These are phyloP conservation scores for Boletus tomentosulus DNA, from an alignment of 768 basidiomycete genomes.

Conservation along the genomic window DNA sequence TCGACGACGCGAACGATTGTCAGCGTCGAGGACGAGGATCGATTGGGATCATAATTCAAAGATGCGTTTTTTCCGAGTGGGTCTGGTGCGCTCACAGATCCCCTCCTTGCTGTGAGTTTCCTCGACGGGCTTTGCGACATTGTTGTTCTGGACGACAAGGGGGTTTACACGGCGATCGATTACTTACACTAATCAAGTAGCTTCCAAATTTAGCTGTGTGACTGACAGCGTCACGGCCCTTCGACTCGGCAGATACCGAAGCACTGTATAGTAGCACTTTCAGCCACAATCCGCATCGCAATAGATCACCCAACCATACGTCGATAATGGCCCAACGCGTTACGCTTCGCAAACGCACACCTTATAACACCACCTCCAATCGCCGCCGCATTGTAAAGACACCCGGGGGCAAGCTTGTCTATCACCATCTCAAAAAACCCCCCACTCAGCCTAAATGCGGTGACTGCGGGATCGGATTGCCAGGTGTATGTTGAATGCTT, in stretches of 20 bases:
- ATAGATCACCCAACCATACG: background rate
- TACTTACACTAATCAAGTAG: background rate
- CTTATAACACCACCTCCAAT: constrained; percentile 98
- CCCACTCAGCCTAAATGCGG: constrained; percentile 93
- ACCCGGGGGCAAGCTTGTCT: constrained; percentile 96
- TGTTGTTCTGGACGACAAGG: background rate
- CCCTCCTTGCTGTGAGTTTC: constrained; percentile 54
- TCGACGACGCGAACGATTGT: constrained; percentile 69
- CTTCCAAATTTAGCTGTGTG: constrained; percentile 3
- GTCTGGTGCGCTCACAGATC: constrained; percentile 65
- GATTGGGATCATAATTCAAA: constrained; percentile 48
- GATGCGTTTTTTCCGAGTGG: constrained; percentile 56
- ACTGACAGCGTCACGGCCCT: no score
- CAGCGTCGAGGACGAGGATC: constrained; percentile 57
- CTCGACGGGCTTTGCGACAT: constrained; percentile 18
- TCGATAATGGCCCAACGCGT: constrained; percentile 90
- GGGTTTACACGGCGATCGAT: constrained; percentile 2
- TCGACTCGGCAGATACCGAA: constrained; percentile 15
- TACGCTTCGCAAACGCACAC: constrained; percentile 96
- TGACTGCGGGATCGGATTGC: constrained; percentile 92
- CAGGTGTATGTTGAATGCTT: constrained; percentile 69
- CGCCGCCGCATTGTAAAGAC: constrained; percentile 95
- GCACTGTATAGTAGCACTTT: constrained; percentile 17
- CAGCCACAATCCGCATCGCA: constrained; percentile 15
- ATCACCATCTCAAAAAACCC: constrained; percentile 97